phyloP scores from a whole-genome alignment of 139 green algal species.

The Klebsormidium nitens region DNA sequence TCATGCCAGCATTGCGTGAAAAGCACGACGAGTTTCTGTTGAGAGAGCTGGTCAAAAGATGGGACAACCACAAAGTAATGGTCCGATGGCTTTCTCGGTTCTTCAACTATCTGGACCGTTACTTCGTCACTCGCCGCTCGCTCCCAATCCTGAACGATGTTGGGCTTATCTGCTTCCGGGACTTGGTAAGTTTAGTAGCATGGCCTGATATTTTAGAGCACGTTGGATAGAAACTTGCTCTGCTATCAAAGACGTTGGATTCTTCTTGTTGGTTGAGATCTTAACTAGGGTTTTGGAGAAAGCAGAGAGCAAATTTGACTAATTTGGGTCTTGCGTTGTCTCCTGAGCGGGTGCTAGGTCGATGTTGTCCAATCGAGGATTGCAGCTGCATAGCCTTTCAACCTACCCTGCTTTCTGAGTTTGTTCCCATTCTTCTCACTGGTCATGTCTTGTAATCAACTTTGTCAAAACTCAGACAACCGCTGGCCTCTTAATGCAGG shows the following conservation, averaged over 20 bases:
- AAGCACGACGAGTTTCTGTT: slow-evolving; percentile 86
- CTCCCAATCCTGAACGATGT: slow-evolving; percentile 86
- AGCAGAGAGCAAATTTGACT: too few species aligned
- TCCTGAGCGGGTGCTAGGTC: background rate
- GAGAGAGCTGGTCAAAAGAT: slow-evolving; percentile 78
- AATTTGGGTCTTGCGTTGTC: too few species aligned
- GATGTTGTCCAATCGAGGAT: too few species aligned
- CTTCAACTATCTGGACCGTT: slow-evolving; percentile 99
- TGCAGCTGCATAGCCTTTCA: too few species aligned
- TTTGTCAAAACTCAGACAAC: too few species aligned
- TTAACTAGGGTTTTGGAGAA: too few species aligned
- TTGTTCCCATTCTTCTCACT: slow-evolving; percentile 2
- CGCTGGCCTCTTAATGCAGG: slow-evolving; percentile 35
- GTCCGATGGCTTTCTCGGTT: slow-evolving; percentile 94
- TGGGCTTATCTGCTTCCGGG: slow-evolving; percentile 82
- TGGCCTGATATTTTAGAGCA: too few species aligned
- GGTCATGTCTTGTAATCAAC: slow-evolving; percentile 3
- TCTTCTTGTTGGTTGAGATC: too few species aligned
- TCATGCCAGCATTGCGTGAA: slow-evolving; percentile 73
- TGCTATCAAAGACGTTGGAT: too few species aligned
- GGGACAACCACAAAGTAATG: slow-evolving; percentile 99
- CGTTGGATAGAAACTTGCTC: too few species aligned
- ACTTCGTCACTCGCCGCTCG: slow-evolving; percentile 91
- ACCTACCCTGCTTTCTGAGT: too few species aligned
- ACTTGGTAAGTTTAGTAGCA: slow-evolving; percentile 80